Evolutionary conservation across 192 early-diverging fungal genomes (phyloP).

Genomic region (Podila minutissima): DNA sequence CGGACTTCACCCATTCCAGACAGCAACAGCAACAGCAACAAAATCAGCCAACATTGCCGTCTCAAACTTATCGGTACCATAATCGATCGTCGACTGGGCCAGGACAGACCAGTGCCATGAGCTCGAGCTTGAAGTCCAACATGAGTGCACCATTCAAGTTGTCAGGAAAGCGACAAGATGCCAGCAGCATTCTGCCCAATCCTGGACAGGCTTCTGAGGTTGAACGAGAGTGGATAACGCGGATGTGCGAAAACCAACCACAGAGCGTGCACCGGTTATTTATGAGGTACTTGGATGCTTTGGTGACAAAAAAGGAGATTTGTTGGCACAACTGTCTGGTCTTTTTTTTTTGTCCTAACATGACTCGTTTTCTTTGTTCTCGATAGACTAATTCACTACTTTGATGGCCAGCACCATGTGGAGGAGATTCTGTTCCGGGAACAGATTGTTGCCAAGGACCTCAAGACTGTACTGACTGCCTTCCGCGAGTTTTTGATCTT

Average conservation of each 20-base stretch:
- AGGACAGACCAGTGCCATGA: slow-evolving; percentile 5
- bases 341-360: slow-evolving; percentile 4
- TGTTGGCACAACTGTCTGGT: background rate
- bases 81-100: slow-evolving; percentile 40
- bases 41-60: slow-evolving; percentile 33
- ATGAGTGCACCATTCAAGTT: slow-evolving; percentile 27
- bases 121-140: slow-evolving; percentile 27
- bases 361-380: background rate
- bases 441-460: slow-evolving; percentile 46
- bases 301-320: background rate
- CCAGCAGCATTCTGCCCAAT: slow-evolving; percentile 52
- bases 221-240: slow-evolving; percentile 61
- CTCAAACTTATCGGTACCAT: slow-evolving; percentile 45
- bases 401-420: slow-evolving; percentile 79
- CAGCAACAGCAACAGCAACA: slow-evolving; percentile 31
- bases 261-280: slow-evolving; percentile 65
- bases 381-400: slow-evolving; percentile 74
- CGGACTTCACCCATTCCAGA: slow-evolving; percentile 23
- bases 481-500: slow-evolving; percentile 43
- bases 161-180: slow-evolving; percentile 36
- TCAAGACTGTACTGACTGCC: slow-evolving; percentile 41
- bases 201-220: slow-evolving; percentile 57
- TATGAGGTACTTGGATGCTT: slow-evolving; percentile 52
- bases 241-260: slow-evolving; percentile 62
- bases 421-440: slow-evolving; percentile 76